Evolutionary conservation across 345 rosid species (phyloP), one percentile per base, ranked within the genome.

Genomic region (Mallotus nudiflorus): DNA sequence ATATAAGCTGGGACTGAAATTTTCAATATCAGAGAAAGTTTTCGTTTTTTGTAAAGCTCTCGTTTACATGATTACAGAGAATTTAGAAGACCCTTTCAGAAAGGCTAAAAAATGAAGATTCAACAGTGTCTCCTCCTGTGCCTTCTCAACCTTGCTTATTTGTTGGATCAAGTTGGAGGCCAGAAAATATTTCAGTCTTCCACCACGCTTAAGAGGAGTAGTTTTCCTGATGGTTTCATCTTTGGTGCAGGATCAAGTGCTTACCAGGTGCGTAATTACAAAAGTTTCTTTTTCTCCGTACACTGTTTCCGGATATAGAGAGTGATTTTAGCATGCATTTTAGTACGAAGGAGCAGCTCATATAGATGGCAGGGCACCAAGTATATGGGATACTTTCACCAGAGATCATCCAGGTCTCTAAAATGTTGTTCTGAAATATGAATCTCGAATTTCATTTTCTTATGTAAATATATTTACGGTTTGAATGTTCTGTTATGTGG

Each of bases 231-330:
- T 14, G 78, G 35, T 56, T 75, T 75, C 39, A 20, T 75, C 2
- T 75, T 75, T 50, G 74, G 78, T 28, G 69, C 70, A n/a, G 78
- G 74, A 33, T 62, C 78, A 6, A 64, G 74, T 64, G 70, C 78
- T 27, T 75, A 75, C 59, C 78, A 75, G 70, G 78, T 64, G 40
- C 3, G 16, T 37, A 1, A 3, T 31, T 18, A 11, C n/a, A 33
- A 19, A 44, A n/a, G 14, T 16, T 2, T 60, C 0, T n/a, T 0
- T 16, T 33, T 18, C 12, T 52, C 24, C 5, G 0, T 9, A 24
- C 37, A 33, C 37, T 33, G 37, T 33, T 6, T 33, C n/a, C n/a
- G n/a, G 37, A 33, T 3, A 2, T 3, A 33, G 37, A 33, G 3
- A 33, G 37, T 33, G 37, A 33, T 33, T 33, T 33, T 3, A 33